These are phyloP conservation scores for Kwoniella botswanensis DNA, from an alignment of 768 basidiomycete species.

Conservation along the genomic window DNA sequence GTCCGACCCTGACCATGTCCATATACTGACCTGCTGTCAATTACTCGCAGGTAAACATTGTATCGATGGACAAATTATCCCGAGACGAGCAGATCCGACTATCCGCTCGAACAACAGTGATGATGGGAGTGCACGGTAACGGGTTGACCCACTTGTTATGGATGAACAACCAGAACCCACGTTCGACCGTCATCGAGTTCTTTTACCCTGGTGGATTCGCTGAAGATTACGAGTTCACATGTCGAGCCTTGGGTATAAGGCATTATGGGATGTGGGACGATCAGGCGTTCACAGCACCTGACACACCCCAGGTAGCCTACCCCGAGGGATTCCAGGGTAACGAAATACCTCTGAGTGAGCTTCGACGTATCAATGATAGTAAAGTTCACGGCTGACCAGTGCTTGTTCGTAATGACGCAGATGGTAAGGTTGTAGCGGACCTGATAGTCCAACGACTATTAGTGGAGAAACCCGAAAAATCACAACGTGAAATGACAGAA, in stretches of 20 bases:
- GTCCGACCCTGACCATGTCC: neutral
- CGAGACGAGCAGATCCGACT: constrained; percentile 78
- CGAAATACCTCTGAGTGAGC: constrained; percentile 77
- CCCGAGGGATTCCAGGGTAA: constrained; percentile 93
- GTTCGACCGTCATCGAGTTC: constrained; percentile 83
- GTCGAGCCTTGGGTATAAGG: constrained; percentile 75
- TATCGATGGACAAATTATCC: constrained; percentile 79
- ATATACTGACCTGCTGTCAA: neutral
- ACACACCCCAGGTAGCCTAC: constrained; percentile 71
- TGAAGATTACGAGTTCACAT: constrained; percentile 85
- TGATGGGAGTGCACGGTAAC: constrained; percentile 59
- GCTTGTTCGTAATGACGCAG: constrained; percentile 5
- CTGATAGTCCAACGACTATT: constrained; percentile 48
- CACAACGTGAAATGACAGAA: constrained; percentile 6
- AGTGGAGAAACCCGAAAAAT: constrained; percentile 32
- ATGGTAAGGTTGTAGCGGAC: constrained; percentile 51
- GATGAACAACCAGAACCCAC: constrained; percentile 72
- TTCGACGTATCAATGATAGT: neutral
- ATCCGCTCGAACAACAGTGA: constrained; percentile 79
- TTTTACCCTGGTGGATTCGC: constrained; percentile 82
- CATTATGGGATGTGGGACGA: constrained; percentile 83
- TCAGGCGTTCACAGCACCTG: constrained; percentile 75
- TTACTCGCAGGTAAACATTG: constrained; percentile 69
- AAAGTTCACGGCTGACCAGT: neutral
- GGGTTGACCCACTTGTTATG: constrained; percentile 78